Percentiles rank a stretch among this genome's conserved stretches.
Evolutionary conservation across 768 basidiomycete genomes (phyloP).

Genomic region (Vishniacozyma victoriae): DNA sequence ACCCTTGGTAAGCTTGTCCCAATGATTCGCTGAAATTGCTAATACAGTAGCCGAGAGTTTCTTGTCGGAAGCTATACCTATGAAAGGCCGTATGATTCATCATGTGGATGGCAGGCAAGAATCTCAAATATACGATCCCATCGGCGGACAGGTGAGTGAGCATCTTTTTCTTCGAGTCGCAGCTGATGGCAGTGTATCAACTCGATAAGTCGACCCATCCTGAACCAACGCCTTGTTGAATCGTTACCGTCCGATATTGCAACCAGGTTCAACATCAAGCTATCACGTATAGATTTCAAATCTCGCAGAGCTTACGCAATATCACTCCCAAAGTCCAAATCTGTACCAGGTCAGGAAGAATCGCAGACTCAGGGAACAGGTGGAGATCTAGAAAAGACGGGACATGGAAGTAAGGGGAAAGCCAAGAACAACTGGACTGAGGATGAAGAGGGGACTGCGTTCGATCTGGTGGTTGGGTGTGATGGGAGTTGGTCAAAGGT

Average conservation of each 20-base stretch:
- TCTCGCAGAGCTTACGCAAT: conserved; percentile 20
- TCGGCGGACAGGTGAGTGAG: conserved; percentile 69
- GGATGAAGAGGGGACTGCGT: conserved; percentile 24
- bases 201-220: conserved; percentile 79
- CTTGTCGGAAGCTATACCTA: conserved; percentile 75
- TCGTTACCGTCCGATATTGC: conserved; percentile 64
- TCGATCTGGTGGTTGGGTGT: conserved; percentile 62
- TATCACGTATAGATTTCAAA: conserved; percentile 70
- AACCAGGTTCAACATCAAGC: conserved; percentile 74
- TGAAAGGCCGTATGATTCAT: conserved; percentile 95
- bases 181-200: conserved; percentile 80
- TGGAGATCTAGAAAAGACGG: conserved; percentile 3
- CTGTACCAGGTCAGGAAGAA: conserved; percentile 28
- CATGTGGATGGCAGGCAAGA: conserved; percentile 62
- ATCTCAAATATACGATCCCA: conserved; percentile 77
- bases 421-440: conserved; percentile 12
- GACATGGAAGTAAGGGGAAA: conserved; percentile 8
- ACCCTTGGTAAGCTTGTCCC: conserved; percentile 31
- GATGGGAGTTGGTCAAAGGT: conserved; percentile 92
- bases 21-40: neutral
- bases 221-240: conserved; percentile 79
- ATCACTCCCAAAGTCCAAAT: neutral
- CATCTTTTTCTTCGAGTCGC: conserved; percentile 49
- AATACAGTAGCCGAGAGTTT: conserved; percentile 47
- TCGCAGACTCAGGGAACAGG: conserved; percentile 2